Conservation (phyloP, 1,284 basidiomycete species). For the Coniophora puteana region DNA sequence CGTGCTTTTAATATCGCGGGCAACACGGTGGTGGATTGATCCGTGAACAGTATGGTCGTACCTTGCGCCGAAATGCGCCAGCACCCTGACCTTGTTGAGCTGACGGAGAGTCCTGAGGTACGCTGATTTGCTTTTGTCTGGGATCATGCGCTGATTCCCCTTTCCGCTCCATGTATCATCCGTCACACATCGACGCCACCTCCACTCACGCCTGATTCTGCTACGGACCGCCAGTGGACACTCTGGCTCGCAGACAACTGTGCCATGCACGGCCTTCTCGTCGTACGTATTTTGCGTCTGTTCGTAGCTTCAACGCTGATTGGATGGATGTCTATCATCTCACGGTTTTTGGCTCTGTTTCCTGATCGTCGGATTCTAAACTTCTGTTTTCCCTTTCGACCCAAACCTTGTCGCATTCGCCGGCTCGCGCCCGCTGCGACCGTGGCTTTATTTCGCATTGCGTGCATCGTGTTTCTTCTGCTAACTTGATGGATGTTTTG, state of each 20-base stretch:
- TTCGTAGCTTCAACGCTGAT: too few species aligned
- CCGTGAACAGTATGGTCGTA: constrained; percentile 21
- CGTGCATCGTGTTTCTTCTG: too few species aligned
- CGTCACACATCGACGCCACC: not conserved
- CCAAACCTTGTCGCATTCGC: too few species aligned
- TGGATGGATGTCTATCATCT: too few species aligned
- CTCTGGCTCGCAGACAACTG: constrained; percentile 21
- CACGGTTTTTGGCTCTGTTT: too few species aligned
- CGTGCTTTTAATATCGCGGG: not conserved
- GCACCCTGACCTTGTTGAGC: constrained; percentile 32
- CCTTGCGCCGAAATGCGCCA: constrained; percentile 29
- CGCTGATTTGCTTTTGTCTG: not conserved
- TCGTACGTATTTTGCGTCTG: constrained; percentile 12
- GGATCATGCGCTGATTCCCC: not conserved
- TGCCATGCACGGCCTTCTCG: constrained; percentile 12
- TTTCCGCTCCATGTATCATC: too few species aligned
- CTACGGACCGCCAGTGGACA: constrained; percentile 14
- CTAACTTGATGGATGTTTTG: too few species aligned
- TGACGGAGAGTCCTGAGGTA: constrained; percentile 30
- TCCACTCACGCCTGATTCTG: constrained; percentile 2
- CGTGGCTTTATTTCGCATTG: too few species aligned
- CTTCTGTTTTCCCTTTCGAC: too few species aligned
- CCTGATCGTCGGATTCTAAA: too few species aligned
- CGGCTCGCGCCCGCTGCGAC: too few species aligned
- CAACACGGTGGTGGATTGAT: not conserved